Conservation (phyloP, 495 filamentous ascomycete genomes). For the Penicillium coffeae region DNA sequence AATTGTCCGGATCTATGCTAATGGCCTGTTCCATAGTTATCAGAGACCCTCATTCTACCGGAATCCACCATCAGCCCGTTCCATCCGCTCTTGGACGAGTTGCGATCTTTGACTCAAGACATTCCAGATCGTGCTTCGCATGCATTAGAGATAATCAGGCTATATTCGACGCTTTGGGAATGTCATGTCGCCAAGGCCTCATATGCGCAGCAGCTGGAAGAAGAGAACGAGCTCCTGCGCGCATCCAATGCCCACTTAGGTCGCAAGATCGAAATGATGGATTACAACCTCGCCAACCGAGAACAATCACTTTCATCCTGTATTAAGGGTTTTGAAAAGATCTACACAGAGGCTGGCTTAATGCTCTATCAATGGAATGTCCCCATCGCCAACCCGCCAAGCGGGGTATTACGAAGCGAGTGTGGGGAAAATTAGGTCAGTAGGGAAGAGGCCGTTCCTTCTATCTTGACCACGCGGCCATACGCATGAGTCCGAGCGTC, state of each 20-base stretch:
- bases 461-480: too few relatives aligned
- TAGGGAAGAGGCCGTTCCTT: too few relatives aligned
- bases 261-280: background rate
- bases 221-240: background rate
- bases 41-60: too few relatives aligned
- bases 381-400: background rate
- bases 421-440: too few relatives aligned
- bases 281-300: background rate
- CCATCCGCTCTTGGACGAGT: background rate
- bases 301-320: background rate
- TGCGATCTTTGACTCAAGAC: background rate
- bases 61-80: background rate
- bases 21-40: too few relatives aligned
- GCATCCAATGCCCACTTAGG: background rate
- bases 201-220: background rate
- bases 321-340: background rate
- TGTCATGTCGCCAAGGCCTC: background rate
- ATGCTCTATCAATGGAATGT: background rate
- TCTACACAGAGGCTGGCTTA: background rate
- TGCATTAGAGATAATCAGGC: background rate
- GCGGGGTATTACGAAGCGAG: too few relatives aligned
- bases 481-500: too few relatives aligned
- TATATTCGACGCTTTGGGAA: background rate
- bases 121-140: background rate
- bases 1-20: too few relatives aligned